Base-by-base conservation (phyloP, 176 grass and related monocot genomes). In the Elaeis guineensis region DNA sequence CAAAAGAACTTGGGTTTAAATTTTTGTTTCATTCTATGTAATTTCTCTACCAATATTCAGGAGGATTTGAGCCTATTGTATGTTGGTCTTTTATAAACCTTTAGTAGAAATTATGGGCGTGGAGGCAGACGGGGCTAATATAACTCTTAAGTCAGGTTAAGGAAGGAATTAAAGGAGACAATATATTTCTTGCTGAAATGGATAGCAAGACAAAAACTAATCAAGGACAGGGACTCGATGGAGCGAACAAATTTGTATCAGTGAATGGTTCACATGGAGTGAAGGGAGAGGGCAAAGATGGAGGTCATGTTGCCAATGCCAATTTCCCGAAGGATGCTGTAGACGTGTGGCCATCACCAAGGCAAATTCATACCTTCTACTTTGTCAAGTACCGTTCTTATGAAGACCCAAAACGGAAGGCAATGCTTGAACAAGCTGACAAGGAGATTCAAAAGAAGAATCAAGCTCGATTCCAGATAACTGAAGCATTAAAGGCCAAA, bases 381-480 rank as follows among this genome's bases (percentile, higher is more conserved):
- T 83, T 98, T 17, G 49, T 77, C 62, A 98, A 78, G 59, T 24
- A 80, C 67, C 85, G 93, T 66, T 75, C 81, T 18, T 66, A 70
- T 21, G 93, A 92, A 59, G 93, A 98, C 65, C 84, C 93, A 55
- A 89, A 92, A 72, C 74, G 89, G 58, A 89, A 74, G 74, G 72
- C 69, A 55, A 98, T 85, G 80, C 63, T 98, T 3, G 93, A 98
- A 56, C 79, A 69, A 65, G 76, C 89, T 61, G 84, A 91, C 19
- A 98, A 89, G 73, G 85, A 86, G 32, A 84, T 92, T 63, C 82
- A 91, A 58, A 92, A 73, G 72, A 83, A 85, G 69, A 92, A 85
- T 5, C 79, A 90, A 62, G 70, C 75, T 49, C 82, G 89, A 18
- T 22, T 64, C 18, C 78, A 71, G 61, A 54, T 89, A 66, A 50